A percentile compares a stretch with the other conserved stretches of the same genome.
These are phyloP conservation scores for Thraustotheca clavata DNA, from an alignment of 352 stramenopile genomes.

Conservation along the genomic window DNA sequence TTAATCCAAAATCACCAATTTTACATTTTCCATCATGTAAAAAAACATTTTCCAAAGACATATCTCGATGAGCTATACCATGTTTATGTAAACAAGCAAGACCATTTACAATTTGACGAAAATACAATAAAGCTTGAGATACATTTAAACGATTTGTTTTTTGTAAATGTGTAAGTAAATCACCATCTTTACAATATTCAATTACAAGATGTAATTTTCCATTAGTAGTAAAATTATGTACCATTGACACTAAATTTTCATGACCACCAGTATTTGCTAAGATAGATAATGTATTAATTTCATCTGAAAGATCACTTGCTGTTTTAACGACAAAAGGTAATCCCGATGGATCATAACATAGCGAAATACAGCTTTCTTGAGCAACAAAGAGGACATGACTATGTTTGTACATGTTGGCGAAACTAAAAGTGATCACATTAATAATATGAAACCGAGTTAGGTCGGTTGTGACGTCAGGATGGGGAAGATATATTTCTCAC, in stretches of 20 bases:
- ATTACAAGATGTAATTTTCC: conserved; percentile 26
- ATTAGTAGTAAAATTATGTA: conserved; percentile 20
- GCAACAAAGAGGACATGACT: too few species aligned
- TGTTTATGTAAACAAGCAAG: conserved; percentile 26
- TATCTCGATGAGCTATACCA: conserved; percentile 27
- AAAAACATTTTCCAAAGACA: conserved; percentile 31
- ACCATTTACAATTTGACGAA: conserved; percentile 24
- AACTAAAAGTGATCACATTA: too few species aligned
- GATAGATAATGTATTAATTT: conserved; percentile 23
- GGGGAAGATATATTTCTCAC: too few species aligned
- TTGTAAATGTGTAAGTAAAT: conserved; percentile 25
- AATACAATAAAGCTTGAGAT: conserved; percentile 9
- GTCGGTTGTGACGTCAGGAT: too few species aligned
- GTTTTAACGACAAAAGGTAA: not conserved
- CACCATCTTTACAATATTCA: conserved; percentile 32
- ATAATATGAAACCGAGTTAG: too few species aligned
- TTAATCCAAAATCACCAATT: conserved; percentile 31
- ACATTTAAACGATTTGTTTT: conserved; percentile 22
- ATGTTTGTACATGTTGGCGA: too few species aligned
- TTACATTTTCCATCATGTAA: conserved; percentile 27
- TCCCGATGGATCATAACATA: too few species aligned
- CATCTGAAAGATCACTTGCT: conserved; percentile 23
- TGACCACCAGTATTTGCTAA: conserved; percentile 24
- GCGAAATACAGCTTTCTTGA: too few species aligned
- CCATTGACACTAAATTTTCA: conserved; percentile 24